Percentiles rank a stretch among this genome's conserved stretches.
Conservation (phyloP, 202 grass and related monocot species). For the Schoenoplectus tabernaemontani region DNA sequence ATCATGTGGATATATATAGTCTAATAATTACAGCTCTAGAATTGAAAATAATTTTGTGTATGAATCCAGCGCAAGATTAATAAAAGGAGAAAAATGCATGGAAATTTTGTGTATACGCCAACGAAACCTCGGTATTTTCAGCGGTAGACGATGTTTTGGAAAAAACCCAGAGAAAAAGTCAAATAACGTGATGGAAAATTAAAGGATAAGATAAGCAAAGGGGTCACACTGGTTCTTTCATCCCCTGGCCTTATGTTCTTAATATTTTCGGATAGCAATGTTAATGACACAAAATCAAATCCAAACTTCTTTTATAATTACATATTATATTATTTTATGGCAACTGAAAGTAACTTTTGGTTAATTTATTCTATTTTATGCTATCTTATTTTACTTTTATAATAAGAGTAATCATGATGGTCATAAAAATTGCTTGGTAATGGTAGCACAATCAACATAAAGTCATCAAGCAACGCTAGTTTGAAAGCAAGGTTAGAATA, state of each 20-base stretch:
- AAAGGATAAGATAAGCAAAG: background rate
- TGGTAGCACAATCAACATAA: background rate
- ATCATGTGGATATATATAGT: background rate
- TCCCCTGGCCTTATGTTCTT: background rate
- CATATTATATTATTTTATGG: too few relatives aligned
- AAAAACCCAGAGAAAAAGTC: background rate
- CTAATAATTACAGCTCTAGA: background rate
- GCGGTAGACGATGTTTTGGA: background rate
- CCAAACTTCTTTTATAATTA: background rate
- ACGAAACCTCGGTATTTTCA: background rate
- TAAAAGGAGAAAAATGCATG: background rate
- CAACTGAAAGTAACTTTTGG: too few relatives aligned
- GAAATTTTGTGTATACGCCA: background rate
- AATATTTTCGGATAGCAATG: background rate
- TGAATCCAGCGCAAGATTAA: background rate
- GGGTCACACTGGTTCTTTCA: background rate
- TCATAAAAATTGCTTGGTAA: background rate
- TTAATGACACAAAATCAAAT: background rate
- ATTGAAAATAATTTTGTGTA: background rate
- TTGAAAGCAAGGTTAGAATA: background rate
- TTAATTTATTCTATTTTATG: too few relatives aligned
- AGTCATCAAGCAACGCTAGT: too few relatives aligned
- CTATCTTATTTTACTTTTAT: background rate
- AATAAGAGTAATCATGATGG: background rate
- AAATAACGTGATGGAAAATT: background rate